phyloP scores from a whole-genome alignment of 352 stramenopile genomes.

The Globisporangium spiculum region DNA sequence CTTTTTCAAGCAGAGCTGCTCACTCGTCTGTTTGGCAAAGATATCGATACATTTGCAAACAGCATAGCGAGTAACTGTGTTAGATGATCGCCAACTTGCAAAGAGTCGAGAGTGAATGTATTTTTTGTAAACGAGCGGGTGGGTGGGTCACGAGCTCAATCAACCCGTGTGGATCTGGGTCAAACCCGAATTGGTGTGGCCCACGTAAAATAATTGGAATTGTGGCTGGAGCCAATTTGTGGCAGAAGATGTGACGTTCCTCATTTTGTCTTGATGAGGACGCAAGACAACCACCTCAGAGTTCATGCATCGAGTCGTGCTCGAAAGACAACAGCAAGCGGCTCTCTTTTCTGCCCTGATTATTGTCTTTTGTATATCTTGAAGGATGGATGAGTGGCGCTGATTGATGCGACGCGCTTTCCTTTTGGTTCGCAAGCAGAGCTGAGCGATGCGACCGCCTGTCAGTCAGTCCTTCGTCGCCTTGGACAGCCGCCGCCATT shows the following conservation, averaged over 20 bases:
- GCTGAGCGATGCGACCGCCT: neutral
- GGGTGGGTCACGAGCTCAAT: neutral
- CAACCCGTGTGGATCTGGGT: neutral
- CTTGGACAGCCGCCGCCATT: neutral
- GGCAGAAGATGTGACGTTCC: neutral
- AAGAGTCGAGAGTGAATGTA: neutral
- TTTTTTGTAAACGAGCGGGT: neutral
- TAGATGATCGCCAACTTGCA: neutral
- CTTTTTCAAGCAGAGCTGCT: neutral
- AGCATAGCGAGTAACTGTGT: neutral
- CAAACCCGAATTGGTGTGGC: neutral
- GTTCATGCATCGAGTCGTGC: neutral
- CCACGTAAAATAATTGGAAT: neutral
- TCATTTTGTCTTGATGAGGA: neutral
- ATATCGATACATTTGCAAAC: neutral
- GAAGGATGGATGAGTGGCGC: neutral
- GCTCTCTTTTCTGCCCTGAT: neutral
- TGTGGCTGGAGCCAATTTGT: constrained; percentile 3
- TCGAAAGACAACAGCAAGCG: neutral
- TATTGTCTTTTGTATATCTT: neutral
- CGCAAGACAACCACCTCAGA: neutral
- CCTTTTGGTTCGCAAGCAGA: neutral
- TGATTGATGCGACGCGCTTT: neutral
- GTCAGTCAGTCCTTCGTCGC: neutral
- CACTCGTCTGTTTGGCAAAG: neutral